These are phyloP conservation scores for Coemansia sp. DNA, from an alignment of 192 early-diverging fungal genomes.

Conservation along the genomic window DNA sequence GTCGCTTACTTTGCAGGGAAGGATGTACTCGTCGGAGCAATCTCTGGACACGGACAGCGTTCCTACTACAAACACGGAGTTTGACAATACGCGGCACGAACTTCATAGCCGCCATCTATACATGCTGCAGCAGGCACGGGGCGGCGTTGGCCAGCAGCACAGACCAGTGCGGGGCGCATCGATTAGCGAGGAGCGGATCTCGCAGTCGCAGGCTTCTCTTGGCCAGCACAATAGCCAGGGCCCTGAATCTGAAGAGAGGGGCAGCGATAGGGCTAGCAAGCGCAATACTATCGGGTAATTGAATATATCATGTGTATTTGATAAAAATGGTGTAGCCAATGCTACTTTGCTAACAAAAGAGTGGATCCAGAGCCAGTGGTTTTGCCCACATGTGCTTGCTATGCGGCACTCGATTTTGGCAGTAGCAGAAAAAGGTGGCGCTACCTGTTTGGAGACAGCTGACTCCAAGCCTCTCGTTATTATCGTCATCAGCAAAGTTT, in stretches of 20 bases:
- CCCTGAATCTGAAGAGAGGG: not conserved
- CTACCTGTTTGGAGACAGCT: not conserved
- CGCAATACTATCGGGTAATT: constrained; percentile 30
- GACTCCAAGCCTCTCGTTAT: not conserved
- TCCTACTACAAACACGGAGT: not conserved
- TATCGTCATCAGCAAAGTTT: not conserved
- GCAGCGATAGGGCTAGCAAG: constrained; percentile 9
- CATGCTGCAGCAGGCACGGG: not conserved
- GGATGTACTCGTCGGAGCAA: constrained; percentile 12
- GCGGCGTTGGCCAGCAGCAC: not conserved
- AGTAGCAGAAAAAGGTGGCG: not conserved
- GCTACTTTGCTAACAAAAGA: too few species aligned
- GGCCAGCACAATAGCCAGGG: not conserved
- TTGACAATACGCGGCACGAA: not conserved
- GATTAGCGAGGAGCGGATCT: not conserved
- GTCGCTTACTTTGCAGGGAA: not conserved
- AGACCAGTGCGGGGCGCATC: not conserved
- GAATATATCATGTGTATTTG: not conserved
- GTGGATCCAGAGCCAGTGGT: not conserved
- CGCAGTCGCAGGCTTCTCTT: not conserved
- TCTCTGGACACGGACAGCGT: not conserved
- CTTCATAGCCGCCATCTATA: not conserved
- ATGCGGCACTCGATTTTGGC: not conserved
- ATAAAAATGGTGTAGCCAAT: too few species aligned
- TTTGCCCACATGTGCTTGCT: not conserved